Base-by-base conservation (phyloP, 768 basidiomycete genomes). In the Pleurotus tuber-regium region DNA sequence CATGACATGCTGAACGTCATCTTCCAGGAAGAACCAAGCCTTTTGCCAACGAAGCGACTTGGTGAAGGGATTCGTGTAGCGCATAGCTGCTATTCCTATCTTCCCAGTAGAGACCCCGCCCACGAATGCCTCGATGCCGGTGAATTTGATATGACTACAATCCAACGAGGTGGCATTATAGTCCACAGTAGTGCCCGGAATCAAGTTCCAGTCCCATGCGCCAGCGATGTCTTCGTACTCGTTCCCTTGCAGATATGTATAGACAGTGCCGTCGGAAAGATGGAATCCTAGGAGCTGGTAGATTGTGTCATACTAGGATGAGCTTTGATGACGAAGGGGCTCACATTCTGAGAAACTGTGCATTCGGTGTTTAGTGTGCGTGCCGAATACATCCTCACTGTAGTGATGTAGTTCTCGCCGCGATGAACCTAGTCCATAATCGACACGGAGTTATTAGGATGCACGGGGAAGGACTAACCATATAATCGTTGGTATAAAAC, bases 151-250 rank as follows among this genome's bases (percentile, higher is more conserved):
- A 9, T 66, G 63, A 23, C 55, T 63, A 57, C 84, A 87, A 31
- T 59, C 59, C 12, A 89, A 69, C 0, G 70, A 62, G 0, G 86
- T 87, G 3, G 69, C 78, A 6, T 66, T 69, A 58, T 86, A 85
- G 60, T 87, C 82, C 28, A 76, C 72, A 2, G 87, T 89, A 25
- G 71, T 87, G 0, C 87, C 87, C 5, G 87, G 87, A 41, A 89
- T 80, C 5, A 86, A 73, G 56, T 87, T 81, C 87, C 87, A 89
- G 64, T 89, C 84, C 86, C 85, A 86, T 2, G 80, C 72, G 2
- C 79, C 86, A 3, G 79, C 67, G 30, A 87, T 88, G 58, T 87
- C 85, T 59, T 86, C 82, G 61, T 88, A 89, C 62, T 89, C 86
- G 57, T 79, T 69, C 9, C 87, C 87, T 41, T 67, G 66, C 18